Conservation (phyloP, 2,329 filamentous ascomycete genomes). For the Monosporascus sp. region DNA sequence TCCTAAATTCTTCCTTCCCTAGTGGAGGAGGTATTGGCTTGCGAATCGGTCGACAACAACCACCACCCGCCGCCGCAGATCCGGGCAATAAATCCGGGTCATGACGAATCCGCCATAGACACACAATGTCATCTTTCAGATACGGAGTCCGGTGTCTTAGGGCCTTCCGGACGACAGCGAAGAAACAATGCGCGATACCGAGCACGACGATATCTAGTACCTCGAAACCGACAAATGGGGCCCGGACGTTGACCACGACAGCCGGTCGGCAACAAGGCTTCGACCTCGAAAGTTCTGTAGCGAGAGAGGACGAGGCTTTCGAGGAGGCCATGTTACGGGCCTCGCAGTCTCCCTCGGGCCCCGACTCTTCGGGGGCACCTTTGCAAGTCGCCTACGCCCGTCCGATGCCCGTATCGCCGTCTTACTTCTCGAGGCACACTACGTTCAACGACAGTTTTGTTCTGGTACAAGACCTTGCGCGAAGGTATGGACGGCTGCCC, state of each 20-base stretch:
- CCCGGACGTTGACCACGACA: slow-evolving; percentile 15
- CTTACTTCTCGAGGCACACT: slow-evolving; percentile 89
- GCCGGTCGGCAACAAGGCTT: slow-evolving; percentile 5
- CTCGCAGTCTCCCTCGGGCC: background rate
- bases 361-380: slow-evolving; percentile 8
- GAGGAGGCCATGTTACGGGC: background rate
- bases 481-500: slow-evolving; percentile 69
- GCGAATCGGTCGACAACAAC: background rate
- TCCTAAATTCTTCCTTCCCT: too few species aligned
- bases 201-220: slow-evolving; percentile 11
- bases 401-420: slow-evolving; percentile 75
- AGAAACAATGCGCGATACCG: slow-evolving; percentile 13
- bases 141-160: slow-evolving; percentile 24
- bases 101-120: slow-evolving; percentile 18
- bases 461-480: slow-evolving; percentile 63
- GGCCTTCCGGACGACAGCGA: slow-evolving; percentile 15
- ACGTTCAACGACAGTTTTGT: slow-evolving; percentile 82
- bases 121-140: slow-evolving; percentile 26
- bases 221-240: slow-evolving; percentile 10
- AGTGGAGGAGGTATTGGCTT: too few species aligned
- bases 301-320: slow-evolving; percentile 1
- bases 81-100: slow-evolving; percentile 9
- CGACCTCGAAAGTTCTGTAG: background rate
- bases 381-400: slow-evolving; percentile 53
- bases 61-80: background rate